Conservation (phyloP, 2,329 filamentous ascomycete genomes). For the Geoglossum cookeanum region DNA sequence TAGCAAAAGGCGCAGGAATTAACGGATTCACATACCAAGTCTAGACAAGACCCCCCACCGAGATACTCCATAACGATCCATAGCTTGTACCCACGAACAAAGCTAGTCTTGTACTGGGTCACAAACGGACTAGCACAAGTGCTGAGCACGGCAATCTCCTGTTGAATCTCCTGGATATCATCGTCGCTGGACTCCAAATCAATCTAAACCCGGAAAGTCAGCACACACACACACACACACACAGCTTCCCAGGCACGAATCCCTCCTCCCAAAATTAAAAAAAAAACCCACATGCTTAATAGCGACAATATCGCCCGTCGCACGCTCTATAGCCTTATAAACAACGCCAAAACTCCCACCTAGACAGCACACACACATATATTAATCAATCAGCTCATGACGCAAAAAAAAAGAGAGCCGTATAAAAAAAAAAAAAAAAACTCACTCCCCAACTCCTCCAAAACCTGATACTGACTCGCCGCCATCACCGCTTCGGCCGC, state of each 20-base stretch:
- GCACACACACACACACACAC: background rate
- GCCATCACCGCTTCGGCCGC: conserved; percentile 39
- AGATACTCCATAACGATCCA: conserved; percentile 99
- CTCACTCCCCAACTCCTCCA: conserved; percentile 91
- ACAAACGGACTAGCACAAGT: conserved; percentile 89
- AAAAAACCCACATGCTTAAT: conserved; percentile 69
- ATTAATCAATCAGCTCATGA: background rate
- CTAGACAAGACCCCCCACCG: conserved; percentile 84
- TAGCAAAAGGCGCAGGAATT: background rate
- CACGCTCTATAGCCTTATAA: conserved; percentile 85
- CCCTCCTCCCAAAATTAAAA: background rate
- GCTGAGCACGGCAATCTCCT: conserved; percentile 86
- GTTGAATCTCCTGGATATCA: conserved; percentile 94
- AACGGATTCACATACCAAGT: conserved; percentile 43
- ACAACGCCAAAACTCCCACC: conserved; percentile 92
- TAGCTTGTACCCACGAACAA: conserved; percentile 86
- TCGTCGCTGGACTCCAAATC: conserved; percentile 97
- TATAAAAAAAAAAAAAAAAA: conserved; percentile 14
- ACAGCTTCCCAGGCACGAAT: background rate
- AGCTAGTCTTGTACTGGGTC: conserved; percentile 91
- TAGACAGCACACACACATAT: conserved; percentile 18
- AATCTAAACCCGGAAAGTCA: conserved; percentile 40
- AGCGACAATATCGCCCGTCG: conserved; percentile 81
- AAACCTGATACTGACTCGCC: conserved; percentile 64
- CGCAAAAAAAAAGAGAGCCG: background rate